A percentile compares a stretch with the other conserved stretches of the same genome.
Conservation (phyloP, 2,329 filamentous ascomycete species). For the Fusarium nanum region DNA sequence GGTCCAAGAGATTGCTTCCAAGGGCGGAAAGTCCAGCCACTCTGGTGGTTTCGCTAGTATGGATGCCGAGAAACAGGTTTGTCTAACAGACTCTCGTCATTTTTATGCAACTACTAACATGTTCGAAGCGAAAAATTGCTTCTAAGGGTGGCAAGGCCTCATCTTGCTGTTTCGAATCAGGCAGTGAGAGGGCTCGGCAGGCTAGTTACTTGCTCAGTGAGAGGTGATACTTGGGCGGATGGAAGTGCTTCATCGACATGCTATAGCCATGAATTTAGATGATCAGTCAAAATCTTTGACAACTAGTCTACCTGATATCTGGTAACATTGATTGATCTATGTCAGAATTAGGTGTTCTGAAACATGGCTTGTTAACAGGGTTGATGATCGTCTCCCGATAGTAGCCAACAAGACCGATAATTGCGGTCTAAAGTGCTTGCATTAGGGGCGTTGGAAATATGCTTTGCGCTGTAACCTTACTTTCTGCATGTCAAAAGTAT, state of each 20-base stretch:
- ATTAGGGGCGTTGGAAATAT: background rate
- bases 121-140: conserved; percentile 60
- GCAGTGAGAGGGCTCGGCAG: conserved; percentile 59
- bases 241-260: background rate
- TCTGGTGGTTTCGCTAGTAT: conserved; percentile 55
- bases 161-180: conserved; percentile 64
- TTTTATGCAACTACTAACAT: background rate
- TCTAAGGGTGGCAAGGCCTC: conserved; percentile 66
- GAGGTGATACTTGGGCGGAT: background rate
- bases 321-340: too few species aligned
- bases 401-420: too few species aligned
- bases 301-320: too few species aligned
- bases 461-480: background rate
- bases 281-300: background rate
- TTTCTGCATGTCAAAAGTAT: background rate
- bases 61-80: conserved; percentile 56
- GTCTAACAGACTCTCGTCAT: conserved; percentile 46
- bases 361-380: too few species aligned
- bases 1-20: conserved; percentile 56
- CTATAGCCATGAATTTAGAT: background rate
- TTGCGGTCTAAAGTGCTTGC: background rate
- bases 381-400: background rate
- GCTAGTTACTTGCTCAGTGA: too few species aligned
- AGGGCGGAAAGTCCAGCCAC: conserved; percentile 56
- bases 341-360: too few species aligned